Conservation (phyloP, 1,284 basidiomycete genomes). For the Ganoderma resinaceum region DNA sequence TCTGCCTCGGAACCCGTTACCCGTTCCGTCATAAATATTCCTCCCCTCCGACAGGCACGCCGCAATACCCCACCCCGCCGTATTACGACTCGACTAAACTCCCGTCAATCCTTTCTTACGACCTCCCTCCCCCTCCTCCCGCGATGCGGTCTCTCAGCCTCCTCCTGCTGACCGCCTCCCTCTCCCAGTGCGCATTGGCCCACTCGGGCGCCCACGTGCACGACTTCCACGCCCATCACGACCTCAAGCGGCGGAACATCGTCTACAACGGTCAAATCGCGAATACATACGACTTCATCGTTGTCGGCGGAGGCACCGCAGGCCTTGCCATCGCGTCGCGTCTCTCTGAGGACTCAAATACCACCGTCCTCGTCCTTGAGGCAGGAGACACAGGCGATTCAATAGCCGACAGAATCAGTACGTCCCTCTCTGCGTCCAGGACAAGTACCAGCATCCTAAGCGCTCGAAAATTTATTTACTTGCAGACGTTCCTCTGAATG, state of each 20-base stretch:
- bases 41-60: not conserved
- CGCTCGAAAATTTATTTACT: not conserved
- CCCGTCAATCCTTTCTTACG: slow-evolving; percentile 9
- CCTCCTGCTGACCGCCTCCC: slow-evolving; percentile 36
- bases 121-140: slow-evolving; percentile 9
- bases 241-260: slow-evolving; percentile 46
- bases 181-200: slow-evolving; percentile 31
- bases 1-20: not conserved
- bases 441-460: not conserved
- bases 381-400: slow-evolving; percentile 69
- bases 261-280: slow-evolving; percentile 46
- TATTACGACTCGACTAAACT: slow-evolving; percentile 10
- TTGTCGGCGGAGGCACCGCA: slow-evolving; percentile 73
- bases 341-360: slow-evolving; percentile 71
- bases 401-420: slow-evolving; percentile 47
- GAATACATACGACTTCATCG: slow-evolving; percentile 62
- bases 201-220: slow-evolving; percentile 28
- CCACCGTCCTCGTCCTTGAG: slow-evolving; percentile 78
- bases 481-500: slow-evolving; percentile 56
- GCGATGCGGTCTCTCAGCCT: slow-evolving; percentile 37
- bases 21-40: slow-evolving; percentile 3
- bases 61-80: not conserved
- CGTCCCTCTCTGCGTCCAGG: slow-evolving; percentile 22
- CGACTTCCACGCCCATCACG: slow-evolving; percentile 35
- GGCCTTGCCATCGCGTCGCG: slow-evolving; percentile 77